Evolutionary conservation across 2,329 filamentous ascomycete genomes (phyloP), one percentile per base, ranked within the genome.

Genomic region (Diaporthe destruens): DNA sequence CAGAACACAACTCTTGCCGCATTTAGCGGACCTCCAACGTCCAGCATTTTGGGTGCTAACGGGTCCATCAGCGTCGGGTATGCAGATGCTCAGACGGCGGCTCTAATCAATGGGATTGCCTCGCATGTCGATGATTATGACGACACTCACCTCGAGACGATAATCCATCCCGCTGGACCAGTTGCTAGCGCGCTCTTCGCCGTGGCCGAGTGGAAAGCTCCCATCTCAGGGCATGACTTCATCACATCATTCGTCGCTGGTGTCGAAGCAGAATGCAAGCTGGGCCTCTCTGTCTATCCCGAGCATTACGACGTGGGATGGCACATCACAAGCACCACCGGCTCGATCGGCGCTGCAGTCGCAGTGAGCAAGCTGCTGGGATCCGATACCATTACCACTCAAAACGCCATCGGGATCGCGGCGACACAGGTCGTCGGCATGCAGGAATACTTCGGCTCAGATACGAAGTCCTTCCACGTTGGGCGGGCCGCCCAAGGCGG

Each of bases 41-140:
- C 79, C 1, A 80, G 79, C 23, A 78, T 82, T 11, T 77, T 83
- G 3, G 81, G 80, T 1, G 75, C 79, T 29, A 79, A 80, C 44
- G 78, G 77, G 23, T 77, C 76, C 3, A 72, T 75, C 34, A 78
- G 74, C 57, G 7, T 20, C 7, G 57, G 57, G 23, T 61, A 29
- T 23, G 78, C 80, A 6, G 85, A 88, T 74, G 82, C 86, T 2
- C 84, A 86, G 75, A 81, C 86, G 71, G 87, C 87, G 1, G 86
- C 86, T 0, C 78, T 89, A 8, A 76, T 89, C 59, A 88, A 89
- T 73, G 87, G 87, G 34, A 87, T 89, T 55, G 85, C 87, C 16
- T 87, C 85, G 39, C 86, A 89, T 73, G 85, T 88, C 4, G 85
- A 89, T 71, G 87, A 89, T 76, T 89, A 88, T 76, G 87, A 89